A percentile compares a stretch with the other conserved stretches of the same genome.
Evolutionary conservation across 148 eudicot genomes (phyloP).

Genomic region (Fagopyrum esculentum): DNA sequence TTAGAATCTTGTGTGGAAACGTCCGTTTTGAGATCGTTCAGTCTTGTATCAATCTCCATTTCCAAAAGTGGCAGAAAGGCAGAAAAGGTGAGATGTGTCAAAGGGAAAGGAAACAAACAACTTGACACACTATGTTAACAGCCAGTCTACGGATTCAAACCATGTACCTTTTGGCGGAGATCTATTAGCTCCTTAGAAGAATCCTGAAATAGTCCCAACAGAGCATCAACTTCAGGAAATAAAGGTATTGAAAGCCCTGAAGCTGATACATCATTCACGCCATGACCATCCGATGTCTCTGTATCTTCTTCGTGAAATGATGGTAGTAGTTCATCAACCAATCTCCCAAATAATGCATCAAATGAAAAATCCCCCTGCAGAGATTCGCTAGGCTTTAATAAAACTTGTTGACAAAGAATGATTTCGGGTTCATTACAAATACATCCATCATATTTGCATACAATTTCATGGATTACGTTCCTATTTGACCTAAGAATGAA

Average conservation of each 20-base stretch:
- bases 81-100: background rate
- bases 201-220: slow-evolving; percentile 72
- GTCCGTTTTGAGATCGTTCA: slow-evolving; percentile 70
- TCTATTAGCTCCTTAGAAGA: slow-evolving; percentile 80
- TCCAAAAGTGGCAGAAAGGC: background rate
- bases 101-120: background rate
- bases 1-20: slow-evolving; percentile 87
- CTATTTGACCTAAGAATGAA: background rate
- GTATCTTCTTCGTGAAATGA: slow-evolving; percentile 63
- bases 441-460: background rate
- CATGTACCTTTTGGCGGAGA: slow-evolving; percentile 67
- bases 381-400: background rate
- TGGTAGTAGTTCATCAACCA: slow-evolving; percentile 79
- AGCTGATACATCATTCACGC: slow-evolving; percentile 37
- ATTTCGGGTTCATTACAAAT: background rate
- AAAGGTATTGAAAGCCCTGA: slow-evolving; percentile 62
- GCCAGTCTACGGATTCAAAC: background rate
- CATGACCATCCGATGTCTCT: slow-evolving; percentile 57
- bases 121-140: background rate
- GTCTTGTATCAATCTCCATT: slow-evolving; percentile 80
- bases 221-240: slow-evolving; percentile 92
- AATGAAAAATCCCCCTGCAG: slow-evolving; percentile 92
- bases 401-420: background rate
- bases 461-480: background rate
- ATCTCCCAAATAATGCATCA: slow-evolving; percentile 90